These are phyloP conservation scores for Jamesozyma gamospora DNA, from an alignment of 805 yeast genomes.

Conservation along the genomic window DNA sequence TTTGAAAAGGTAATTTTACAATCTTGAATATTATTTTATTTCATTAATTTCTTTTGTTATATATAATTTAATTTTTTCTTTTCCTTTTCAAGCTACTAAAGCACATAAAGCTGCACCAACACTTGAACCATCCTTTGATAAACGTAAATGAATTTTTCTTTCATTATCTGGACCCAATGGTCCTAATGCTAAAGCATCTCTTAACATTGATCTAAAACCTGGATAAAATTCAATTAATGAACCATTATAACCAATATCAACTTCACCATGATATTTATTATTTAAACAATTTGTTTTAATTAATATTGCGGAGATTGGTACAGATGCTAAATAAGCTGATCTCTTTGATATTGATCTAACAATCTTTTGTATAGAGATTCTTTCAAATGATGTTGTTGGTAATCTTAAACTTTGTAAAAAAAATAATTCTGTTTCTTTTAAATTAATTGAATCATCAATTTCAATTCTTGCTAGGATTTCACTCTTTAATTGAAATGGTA, in stretches of 20 bases:
- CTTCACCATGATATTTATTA: constrained; percentile 50
- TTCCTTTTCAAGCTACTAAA: constrained; percentile 29
- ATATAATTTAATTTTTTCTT: too few species aligned
- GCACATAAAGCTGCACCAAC: constrained; percentile 98
- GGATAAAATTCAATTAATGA: constrained; percentile 91
- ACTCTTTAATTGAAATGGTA: constrained; percentile 70
- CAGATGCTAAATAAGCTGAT: constrained; percentile 83
- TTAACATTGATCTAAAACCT: constrained; percentile 67
- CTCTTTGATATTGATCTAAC: constrained; percentile 76
- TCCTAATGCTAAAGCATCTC: constrained; percentile 64
- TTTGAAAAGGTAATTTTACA: too few species aligned
- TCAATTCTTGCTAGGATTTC: constrained; percentile 82
- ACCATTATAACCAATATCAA: constrained; percentile 94
- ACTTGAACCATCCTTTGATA: constrained; percentile 93
- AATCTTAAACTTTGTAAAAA: constrained; percentile 57
- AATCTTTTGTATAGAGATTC: constrained; percentile 58
- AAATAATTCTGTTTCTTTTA: constrained; percentile 60
- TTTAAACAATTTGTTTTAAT: constrained; percentile 55
- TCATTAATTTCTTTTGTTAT: too few species aligned
- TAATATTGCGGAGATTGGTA: constrained; percentile 78
- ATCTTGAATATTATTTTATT: too few species aligned
- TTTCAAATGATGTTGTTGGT: constrained; percentile 62
- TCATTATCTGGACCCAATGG: constrained; percentile 67
- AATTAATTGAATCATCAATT: constrained; percentile 68
- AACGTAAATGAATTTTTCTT: constrained; percentile 62